Percentiles rank a stretch among this genome's conserved stretches.
phyloP scores from a whole-genome alignment of 192 early-diverging fungal species.

The Umbelopsis sp. region DNA sequence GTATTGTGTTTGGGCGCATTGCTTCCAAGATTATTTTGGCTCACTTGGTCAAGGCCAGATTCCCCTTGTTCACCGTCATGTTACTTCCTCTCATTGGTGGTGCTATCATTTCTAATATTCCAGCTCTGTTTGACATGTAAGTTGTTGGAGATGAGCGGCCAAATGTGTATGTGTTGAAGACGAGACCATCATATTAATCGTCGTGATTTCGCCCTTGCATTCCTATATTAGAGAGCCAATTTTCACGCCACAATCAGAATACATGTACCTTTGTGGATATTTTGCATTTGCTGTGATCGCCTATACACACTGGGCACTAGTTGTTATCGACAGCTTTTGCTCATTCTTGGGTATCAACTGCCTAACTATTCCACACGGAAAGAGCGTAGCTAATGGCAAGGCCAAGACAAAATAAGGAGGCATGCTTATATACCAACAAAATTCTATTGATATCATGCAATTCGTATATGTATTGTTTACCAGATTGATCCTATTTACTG shows the following conservation, averaged over 20 bases:
- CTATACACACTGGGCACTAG: slow-evolving; percentile 83
- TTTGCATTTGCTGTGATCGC: slow-evolving; percentile 73
- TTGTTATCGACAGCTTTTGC: slow-evolving; percentile 90
- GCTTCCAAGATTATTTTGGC: slow-evolving; percentile 90
- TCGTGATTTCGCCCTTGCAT: neutral
- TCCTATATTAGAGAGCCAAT: slow-evolving; percentile 56
- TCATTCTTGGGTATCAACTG: slow-evolving; percentile 84
- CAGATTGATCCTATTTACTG: neutral
- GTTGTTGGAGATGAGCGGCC: neutral
- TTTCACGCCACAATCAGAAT: slow-evolving; percentile 68
- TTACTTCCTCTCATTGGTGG: slow-evolving; percentile 75
- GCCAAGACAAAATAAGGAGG: slow-evolving; percentile 7
- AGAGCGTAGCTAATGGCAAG: slow-evolving; percentile 12
- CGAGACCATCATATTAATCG: too few species aligned
- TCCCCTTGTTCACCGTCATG: slow-evolving; percentile 82
- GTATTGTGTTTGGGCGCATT: slow-evolving; percentile 86
- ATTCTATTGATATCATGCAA: neutral
- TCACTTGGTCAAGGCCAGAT: slow-evolving; percentile 81
- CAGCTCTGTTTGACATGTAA: slow-evolving; percentile 55
- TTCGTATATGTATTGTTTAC: neutral
- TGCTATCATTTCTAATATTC: slow-evolving; percentile 66
- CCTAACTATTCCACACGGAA: slow-evolving; percentile 64
- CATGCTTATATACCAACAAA: neutral
- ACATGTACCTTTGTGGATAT: slow-evolving; percentile 67
- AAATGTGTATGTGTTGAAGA: neutral